Base-by-base conservation (phyloP, 2,329 filamentous ascomycete genomes). In the Calonectria hongkongensis region DNA sequence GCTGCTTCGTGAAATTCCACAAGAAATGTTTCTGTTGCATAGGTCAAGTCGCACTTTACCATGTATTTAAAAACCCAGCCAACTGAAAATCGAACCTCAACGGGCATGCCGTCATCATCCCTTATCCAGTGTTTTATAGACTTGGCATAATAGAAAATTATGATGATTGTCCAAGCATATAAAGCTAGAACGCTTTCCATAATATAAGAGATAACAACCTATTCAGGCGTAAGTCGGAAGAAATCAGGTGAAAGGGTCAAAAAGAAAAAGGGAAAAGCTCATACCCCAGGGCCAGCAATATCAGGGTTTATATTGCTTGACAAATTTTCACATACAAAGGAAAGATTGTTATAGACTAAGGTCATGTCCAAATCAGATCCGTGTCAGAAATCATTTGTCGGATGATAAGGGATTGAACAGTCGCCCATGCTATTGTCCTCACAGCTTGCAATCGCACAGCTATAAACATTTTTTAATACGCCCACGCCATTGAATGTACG, bases 141-240 rank as follows among this genome's bases (percentile, higher is more conserved):
- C 12, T 45, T 28, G 5, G 58, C n/a, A n/a, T 25, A 16, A 15
- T 39, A 18, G 18, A 63, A 63, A 1, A 63, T 16, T 12, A 43
- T 15, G 12, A 63, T 45, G 2, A 63, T 8, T 13, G 16, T 5
- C 58, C 58, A 63, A 18, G 58, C 39, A 30, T 47, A 63, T 12
- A 63, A 43, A n/a, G 16, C 25, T 13, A 63, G 41, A 8, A 27
- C 43, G 15, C 36, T 30, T 33, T 63, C 21, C 39, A 63, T 63
- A 36, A 63, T 28, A 41, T 63, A 63, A 6, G 58, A 63, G 41
- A 63, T 45, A 21, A 63, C 16, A 15, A 63, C 25, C 58, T 63
- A n/a, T 5, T 13, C 21, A 12, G 5, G 28, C 18, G 27, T 63
- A 4, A 33, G 41, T n/a, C 21, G n/a, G 13, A 28, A 5, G 2